A percentile compares a stretch with the other conserved stretches of the same genome.
phyloP scores from a whole-genome alignment of 495 filamentous ascomycete genomes.

The Podospora tetraspora region DNA sequence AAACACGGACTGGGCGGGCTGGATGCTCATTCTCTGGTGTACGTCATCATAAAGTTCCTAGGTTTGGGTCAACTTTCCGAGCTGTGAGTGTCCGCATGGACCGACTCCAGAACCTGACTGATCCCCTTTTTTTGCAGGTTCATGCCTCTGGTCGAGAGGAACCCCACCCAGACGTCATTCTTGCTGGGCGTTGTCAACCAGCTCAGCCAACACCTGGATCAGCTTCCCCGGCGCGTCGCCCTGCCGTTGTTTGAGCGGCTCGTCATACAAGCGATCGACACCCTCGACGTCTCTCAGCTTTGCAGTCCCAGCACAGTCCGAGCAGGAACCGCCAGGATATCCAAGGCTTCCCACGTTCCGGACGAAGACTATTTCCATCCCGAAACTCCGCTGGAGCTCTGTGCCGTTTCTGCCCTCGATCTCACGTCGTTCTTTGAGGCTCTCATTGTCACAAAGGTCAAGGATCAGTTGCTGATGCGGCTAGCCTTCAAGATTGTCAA shows the following conservation, averaged over 20 bases:
- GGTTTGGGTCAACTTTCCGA: background rate
- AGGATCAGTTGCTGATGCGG: constrained; percentile 8
- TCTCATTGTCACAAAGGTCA: constrained; percentile 2
- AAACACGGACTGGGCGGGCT: background rate
- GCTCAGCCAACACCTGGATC: constrained; percentile 2
- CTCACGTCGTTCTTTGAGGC: constrained; percentile 11
- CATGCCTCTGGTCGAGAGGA: constrained; percentile 8
- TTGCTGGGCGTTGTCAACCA: constrained; percentile 13
- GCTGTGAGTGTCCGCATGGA: constrained; percentile 2
- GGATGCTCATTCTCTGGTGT: constrained; percentile 4
- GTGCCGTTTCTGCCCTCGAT: background rate
- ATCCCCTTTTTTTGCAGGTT: constrained; percentile 2
- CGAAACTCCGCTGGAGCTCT: background rate
- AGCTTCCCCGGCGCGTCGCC: background rate
- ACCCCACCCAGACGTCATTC: constrained; percentile 11
- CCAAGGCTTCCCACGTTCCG: background rate
- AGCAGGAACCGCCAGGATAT: background rate
- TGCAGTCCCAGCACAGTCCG: background rate
- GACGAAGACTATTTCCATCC: background rate
- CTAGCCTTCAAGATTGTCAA: constrained; percentile 13
- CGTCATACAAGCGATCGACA: constrained; percentile 1
- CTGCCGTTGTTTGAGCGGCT: constrained; percentile 3
- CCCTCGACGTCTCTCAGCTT: constrained; percentile 10
- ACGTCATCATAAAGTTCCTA: background rate
- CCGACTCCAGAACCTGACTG: background rate